A percentile compares a stretch with the other conserved stretches of the same genome.
These are phyloP conservation scores for Fusarium sp. DNA, from an alignment of 2,329 filamentous ascomycete species.

Conservation along the genomic window DNA sequence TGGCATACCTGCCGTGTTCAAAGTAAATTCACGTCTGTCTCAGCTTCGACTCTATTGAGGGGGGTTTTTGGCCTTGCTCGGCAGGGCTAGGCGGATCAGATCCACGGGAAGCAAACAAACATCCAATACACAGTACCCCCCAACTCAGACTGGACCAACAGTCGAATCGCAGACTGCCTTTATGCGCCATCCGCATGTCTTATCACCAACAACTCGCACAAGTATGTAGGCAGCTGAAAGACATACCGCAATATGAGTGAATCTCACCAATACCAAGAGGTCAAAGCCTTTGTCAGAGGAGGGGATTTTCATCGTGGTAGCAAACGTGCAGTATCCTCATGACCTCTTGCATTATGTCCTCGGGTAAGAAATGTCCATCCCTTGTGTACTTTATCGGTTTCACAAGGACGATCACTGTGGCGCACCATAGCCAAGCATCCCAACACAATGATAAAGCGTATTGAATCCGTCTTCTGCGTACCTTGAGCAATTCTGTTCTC, in stretches of 20 bases:
- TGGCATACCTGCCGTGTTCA: conserved; percentile 3
- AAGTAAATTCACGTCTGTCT: conserved; percentile 7
- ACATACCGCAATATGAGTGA: conserved; percentile 14
- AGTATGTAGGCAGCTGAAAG: conserved; percentile 25
- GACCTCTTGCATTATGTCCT: conserved; percentile 25
- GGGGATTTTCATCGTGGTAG: conserved; percentile 25
- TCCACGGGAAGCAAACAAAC: conserved; percentile 32
- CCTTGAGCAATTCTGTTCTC: not conserved
- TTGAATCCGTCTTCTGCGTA: conserved; percentile 10
- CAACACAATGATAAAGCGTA: conserved; percentile 35
- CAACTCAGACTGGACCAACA: conserved; percentile 27
- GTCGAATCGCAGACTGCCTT: conserved; percentile 32
- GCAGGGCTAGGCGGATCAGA: conserved; percentile 19
- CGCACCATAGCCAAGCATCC: conserved; percentile 20
- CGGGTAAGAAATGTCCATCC: conserved; percentile 11
- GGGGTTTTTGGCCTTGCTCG: conserved; percentile 10
- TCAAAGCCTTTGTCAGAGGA: conserved; percentile 15
- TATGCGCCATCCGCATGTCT: conserved; percentile 33
- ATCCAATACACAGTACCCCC: conserved; percentile 23
- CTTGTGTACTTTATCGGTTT: conserved; percentile 30
- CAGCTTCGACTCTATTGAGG: conserved; percentile 3
- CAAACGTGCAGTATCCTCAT: conserved; percentile 29
- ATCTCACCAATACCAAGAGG: conserved; percentile 7
- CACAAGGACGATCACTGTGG: conserved; percentile 32
- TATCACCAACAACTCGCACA: conserved; percentile 40